phyloP scores from a whole-genome alignment of 2,329 filamentous ascomycete species.

The Xylaria sp. region DNA sequence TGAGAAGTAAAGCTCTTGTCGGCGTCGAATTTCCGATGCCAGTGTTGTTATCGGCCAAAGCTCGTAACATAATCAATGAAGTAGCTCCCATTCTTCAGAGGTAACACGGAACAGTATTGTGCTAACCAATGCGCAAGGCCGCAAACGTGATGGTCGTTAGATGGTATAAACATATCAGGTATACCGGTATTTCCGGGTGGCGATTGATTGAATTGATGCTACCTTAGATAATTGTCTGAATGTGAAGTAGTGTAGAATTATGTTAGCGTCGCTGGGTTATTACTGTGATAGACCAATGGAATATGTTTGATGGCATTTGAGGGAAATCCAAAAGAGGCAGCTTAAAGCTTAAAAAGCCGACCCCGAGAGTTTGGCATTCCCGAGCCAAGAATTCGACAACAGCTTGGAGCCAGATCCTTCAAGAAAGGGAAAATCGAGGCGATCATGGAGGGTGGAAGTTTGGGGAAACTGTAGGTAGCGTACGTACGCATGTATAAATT shows the following conservation, averaged over 20 bases:
- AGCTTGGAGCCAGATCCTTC: not conserved
- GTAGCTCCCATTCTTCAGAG: not conserved
- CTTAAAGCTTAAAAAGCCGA: conserved; percentile 1
- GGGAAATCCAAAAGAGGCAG: not conserved
- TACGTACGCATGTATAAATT: not conserved
- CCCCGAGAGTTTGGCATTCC: not conserved
- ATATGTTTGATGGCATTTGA: not conserved
- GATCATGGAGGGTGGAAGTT: not conserved
- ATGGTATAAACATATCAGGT: not conserved
- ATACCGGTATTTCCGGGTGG: not conserved
- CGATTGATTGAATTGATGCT: not conserved
- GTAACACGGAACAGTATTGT: not conserved
- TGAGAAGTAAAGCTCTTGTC: not conserved
- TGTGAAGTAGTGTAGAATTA: conserved; percentile 33
- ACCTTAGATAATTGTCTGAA: not conserved
- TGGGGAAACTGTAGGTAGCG: not conserved
- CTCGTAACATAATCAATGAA: not conserved
- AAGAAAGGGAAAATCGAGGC: not conserved
- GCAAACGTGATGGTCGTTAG: not conserved
- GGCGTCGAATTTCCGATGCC: not conserved
- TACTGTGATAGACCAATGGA: not conserved
- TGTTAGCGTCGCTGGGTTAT: not conserved
- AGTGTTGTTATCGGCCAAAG: not conserved
- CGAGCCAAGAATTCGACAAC: not conserved
- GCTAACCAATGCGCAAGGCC: not conserved